Evolutionary conservation across 768 basidiomycete species (phyloP).

Genomic region (Omphalotus guepiniiformis): DNA sequence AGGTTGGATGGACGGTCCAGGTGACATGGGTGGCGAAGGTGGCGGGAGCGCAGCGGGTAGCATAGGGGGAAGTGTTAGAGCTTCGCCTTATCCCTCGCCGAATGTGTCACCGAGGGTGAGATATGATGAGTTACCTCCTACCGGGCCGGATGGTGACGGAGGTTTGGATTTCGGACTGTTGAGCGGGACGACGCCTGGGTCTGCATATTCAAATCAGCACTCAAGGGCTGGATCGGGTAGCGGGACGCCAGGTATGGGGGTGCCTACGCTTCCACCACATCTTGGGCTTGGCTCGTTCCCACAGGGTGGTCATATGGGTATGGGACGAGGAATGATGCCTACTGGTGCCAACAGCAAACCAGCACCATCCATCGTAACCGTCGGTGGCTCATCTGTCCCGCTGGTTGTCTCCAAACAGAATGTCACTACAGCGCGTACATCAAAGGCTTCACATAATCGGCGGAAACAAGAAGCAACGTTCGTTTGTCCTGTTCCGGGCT

Average conservation of each 20-base stretch:
- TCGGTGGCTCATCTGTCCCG: constrained; percentile 10
- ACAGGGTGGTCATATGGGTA: neutral
- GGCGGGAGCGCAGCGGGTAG: constrained; percentile 1
- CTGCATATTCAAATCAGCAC: neutral
- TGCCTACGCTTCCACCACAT: constrained; percentile 5
- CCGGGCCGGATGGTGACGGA: constrained; percentile 16
- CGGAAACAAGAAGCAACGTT: constrained; percentile 89
- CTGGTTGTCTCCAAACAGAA: constrained; percentile 60
- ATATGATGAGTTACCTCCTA: constrained; percentile 45
- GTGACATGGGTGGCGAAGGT: neutral
- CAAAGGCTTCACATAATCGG: constrained; percentile 78
- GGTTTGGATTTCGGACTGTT: constrained; percentile 7
- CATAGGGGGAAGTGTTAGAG: constrained; percentile 2
- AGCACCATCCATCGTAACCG: constrained; percentile 6
- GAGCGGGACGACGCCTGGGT: neutral
- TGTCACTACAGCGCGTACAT: constrained; percentile 88
- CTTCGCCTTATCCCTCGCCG: constrained; percentile 52
- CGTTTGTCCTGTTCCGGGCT: constrained; percentile 75
- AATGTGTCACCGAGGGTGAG: constrained; percentile 57
- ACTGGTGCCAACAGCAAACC: too few relatives aligned
- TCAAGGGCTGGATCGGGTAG: neutral
- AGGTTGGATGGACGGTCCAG: neutral
- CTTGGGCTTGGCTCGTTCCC: neutral
- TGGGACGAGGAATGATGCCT: too few relatives aligned
- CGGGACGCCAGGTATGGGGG: constrained; percentile 1